Base-by-base conservation (phyloP, 2,329 filamentous ascomycete species). In the Aureobasidium subglaciale region DNA sequence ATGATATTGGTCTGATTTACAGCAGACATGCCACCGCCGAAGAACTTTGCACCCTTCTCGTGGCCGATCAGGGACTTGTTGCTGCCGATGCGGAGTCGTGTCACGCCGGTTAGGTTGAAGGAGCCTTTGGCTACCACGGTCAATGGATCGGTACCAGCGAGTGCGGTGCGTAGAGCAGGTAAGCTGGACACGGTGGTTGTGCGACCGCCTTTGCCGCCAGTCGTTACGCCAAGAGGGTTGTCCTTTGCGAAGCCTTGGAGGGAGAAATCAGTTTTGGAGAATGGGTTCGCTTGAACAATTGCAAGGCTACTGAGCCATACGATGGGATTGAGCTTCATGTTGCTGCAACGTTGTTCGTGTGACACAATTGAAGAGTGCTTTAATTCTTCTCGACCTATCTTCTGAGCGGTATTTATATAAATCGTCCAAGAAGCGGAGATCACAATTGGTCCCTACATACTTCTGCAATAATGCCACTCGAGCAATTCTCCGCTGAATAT, bases 61-160 rank as follows among this genome's bases (percentile, higher is more conserved):
- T 68, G 63, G 3, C 72, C 73, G 10, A 75, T 63, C 13, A 75
- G 52, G 2, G 75, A 75, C 41, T 72, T 77, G 61, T 78, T 75
- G 54, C 71, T 73, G 20, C 74, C 74, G 18, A 78, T 63, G 48
- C 67, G 69, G 9, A 78, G 68, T 18, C 74, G 73, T 0, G 70
- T 57, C 15, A 9, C 18, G 18, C 20, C 20, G 2, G 72, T 67
- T 0, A 78, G 66, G 18, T 67, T 69, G 64, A 77, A 71, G 6
- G 64, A 65, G 16, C 73, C 75, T 22, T 70, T 71, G 46, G 77
- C 68, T 57, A 74, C 71, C 29, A 81, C 70, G 32, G 71, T 74
- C 60, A 70, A 60, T 18, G 61, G 71, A 3, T 65, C 65, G 15
- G 74, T 68, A 15, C 71, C 74, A 10, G 65, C 62, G 10, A 78